Evolutionary conservation across 2,329 filamentous ascomycete genomes (phyloP).

Genomic region (Aureobasidium sp.): DNA sequence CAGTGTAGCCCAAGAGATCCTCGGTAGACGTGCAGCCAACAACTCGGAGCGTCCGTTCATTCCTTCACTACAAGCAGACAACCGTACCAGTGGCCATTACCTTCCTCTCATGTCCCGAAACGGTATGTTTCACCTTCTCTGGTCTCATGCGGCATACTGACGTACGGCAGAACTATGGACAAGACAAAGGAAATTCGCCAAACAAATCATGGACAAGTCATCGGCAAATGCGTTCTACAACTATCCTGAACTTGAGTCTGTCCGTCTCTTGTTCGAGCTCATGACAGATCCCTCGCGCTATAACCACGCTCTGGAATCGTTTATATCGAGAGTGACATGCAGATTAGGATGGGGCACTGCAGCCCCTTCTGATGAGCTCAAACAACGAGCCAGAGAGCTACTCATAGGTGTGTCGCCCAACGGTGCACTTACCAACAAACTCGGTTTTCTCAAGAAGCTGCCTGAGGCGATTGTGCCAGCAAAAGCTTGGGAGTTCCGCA

Average conservation of each 20-base stretch:
- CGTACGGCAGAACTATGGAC: slow-evolving; percentile 26
- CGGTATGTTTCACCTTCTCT: slow-evolving; percentile 24
- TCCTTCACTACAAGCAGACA: slow-evolving; percentile 38
- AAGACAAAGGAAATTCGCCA: slow-evolving; percentile 40
- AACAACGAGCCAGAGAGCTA: slow-evolving; percentile 41
- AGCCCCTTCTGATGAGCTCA: slow-evolving; percentile 40
- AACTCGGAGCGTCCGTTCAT: slow-evolving; percentile 43
- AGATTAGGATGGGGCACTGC: slow-evolving; percentile 41
- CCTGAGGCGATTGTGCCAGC: slow-evolving; percentile 37
- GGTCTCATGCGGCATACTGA: not conserved
- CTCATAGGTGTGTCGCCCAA: slow-evolving; percentile 41
- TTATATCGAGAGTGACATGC: slow-evolving; percentile 41
- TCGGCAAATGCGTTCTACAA: slow-evolving; percentile 35
- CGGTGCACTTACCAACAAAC: slow-evolving; percentile 40
- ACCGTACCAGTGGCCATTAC: slow-evolving; percentile 40
- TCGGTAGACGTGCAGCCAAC: slow-evolving; percentile 39
- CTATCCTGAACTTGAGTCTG: slow-evolving; percentile 40
- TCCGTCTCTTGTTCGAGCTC: slow-evolving; percentile 39
- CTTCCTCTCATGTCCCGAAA: slow-evolving; percentile 40
- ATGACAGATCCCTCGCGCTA: slow-evolving; percentile 38
- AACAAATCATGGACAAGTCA: slow-evolving; percentile 40
- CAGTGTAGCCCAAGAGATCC: slow-evolving; percentile 36
- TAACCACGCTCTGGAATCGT: slow-evolving; percentile 39
- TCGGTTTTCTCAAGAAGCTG: slow-evolving; percentile 40
- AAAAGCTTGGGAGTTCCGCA: slow-evolving; percentile 40